These are phyloP conservation scores for Canariomyces notabilis DNA, from an alignment of 2,329 filamentous ascomycete species.

Conservation along the genomic window DNA sequence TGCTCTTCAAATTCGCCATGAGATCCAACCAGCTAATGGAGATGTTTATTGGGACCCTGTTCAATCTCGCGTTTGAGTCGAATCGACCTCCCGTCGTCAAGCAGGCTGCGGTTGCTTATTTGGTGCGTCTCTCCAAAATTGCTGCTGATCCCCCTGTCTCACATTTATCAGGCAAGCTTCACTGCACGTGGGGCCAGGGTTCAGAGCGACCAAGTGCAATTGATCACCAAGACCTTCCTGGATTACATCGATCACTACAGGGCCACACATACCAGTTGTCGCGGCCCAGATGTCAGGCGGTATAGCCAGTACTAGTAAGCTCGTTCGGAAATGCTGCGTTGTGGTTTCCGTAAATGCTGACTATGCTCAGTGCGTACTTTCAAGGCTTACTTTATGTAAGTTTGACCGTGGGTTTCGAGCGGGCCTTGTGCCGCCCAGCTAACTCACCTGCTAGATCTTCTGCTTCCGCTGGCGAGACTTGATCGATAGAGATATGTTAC, in stretches of 20 bases:
- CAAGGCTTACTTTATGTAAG: conserved; percentile 73
- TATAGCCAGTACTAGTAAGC: conserved; percentile 72
- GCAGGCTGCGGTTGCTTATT: conserved; percentile 83
- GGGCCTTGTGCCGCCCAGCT: not conserved
- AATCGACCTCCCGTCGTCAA: conserved; percentile 68
- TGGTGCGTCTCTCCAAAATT: conserved; percentile 39
- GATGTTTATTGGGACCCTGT: conserved; percentile 73
- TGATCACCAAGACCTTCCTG: conserved; percentile 75
- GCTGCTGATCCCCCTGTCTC: not conserved
- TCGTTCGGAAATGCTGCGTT: not conserved
- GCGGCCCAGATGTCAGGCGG: conserved; percentile 77
- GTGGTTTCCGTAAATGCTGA: not conserved
- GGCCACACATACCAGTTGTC: conserved; percentile 67
- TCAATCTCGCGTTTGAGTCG: conserved; percentile 63
- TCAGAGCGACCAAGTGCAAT: conserved; percentile 67
- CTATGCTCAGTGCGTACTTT: conserved; percentile 53
- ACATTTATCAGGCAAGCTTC: conserved; percentile 59
- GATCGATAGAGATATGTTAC: conserved; percentile 50
- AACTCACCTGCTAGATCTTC: conserved; percentile 53
- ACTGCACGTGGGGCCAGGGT: conserved; percentile 86
- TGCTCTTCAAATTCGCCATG: conserved; percentile 94
- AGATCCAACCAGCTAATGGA: conserved; percentile 72
- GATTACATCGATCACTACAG: conserved; percentile 72
- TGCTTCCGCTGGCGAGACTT: conserved; percentile 97
- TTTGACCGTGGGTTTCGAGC: not conserved